Evolutionary conservation across 2,329 filamentous ascomycete genomes (phyloP).

Genomic region (Penicillium sclerotigenum): DNA sequence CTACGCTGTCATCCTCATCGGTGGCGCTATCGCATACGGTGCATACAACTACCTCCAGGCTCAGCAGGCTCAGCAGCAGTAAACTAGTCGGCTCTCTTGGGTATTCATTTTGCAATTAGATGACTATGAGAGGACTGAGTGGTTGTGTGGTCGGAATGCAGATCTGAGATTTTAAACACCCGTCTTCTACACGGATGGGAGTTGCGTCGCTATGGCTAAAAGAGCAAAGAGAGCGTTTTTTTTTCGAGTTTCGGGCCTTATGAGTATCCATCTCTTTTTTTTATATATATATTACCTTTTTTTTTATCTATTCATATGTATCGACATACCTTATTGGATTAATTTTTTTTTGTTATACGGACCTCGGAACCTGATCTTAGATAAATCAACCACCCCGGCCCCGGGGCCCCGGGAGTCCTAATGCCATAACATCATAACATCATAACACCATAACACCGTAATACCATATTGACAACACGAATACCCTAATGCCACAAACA

Average conservation of each 20-base stretch:
- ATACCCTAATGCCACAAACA: too few species aligned
- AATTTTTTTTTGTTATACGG: not conserved
- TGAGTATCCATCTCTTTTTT: not conserved
- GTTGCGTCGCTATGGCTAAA: constrained; percentile 4
- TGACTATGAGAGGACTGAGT: not conserved
- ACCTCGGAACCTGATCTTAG: too few species aligned
- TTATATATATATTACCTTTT: not conserved
- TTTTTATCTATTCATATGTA: not conserved
- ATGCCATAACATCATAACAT: too few species aligned
- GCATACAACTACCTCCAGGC: constrained; percentile 80
- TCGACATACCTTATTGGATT: not conserved
- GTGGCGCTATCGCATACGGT: constrained; percentile 72
- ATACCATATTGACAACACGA: too few species aligned
- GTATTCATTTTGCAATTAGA: not conserved
- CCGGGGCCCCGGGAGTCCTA: too few species aligned
- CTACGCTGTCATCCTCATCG: constrained; percentile 76
- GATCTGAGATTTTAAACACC: not conserved
- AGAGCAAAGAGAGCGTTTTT: constrained; percentile 6
- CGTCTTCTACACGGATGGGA: not conserved
- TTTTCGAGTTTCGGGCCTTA: constrained; percentile 1
- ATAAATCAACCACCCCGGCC: too few species aligned
- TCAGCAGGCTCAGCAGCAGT: constrained; percentile 29
- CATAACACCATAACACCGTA: too few species aligned
- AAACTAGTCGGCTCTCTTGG: not conserved
- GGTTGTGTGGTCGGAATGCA: not conserved